These are phyloP conservation scores for Gillenia trifoliata DNA, from an alignment of 306 rosid genomes.

Conservation along the genomic window DNA sequence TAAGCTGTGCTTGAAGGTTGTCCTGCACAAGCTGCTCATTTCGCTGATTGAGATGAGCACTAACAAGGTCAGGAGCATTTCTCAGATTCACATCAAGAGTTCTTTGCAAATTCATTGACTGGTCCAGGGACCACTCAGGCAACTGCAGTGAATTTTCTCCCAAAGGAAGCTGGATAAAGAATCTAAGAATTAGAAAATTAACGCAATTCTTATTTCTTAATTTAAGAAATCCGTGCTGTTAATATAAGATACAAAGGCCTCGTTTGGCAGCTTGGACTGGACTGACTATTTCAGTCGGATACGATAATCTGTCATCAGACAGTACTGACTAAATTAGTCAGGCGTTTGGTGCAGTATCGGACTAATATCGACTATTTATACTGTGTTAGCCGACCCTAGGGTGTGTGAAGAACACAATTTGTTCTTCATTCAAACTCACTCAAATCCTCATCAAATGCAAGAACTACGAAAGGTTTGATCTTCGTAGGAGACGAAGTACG, in stretches of 20 bases:
- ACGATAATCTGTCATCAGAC: too few species aligned
- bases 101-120: constrained; percentile 41
- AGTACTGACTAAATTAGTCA: too few species aligned
- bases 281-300: too few species aligned
- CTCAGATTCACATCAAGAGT: constrained; percentile 28
- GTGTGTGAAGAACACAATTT: too few species aligned
- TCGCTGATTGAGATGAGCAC: constrained; percentile 29
- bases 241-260: not conserved
- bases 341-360: too few species aligned
- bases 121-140: constrained; percentile 41
- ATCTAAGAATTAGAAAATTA: constrained; percentile 18
- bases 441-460: too few species aligned
- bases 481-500: too few species aligned
- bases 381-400: too few species aligned
- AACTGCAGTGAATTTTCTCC: constrained; percentile 46
- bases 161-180: constrained; percentile 45
- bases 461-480: too few species aligned
- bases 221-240: not conserved
- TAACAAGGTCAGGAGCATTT: constrained; percentile 23
- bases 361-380: too few species aligned
- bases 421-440: too few species aligned
- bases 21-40: constrained; percentile 36
- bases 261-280: too few species aligned
- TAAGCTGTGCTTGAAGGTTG: constrained; percentile 28
- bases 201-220: constrained; percentile 11